Base-by-base conservation (phyloP, 2,329 filamentous ascomycete species). In the Botrytis pseudocinerea region DNA sequence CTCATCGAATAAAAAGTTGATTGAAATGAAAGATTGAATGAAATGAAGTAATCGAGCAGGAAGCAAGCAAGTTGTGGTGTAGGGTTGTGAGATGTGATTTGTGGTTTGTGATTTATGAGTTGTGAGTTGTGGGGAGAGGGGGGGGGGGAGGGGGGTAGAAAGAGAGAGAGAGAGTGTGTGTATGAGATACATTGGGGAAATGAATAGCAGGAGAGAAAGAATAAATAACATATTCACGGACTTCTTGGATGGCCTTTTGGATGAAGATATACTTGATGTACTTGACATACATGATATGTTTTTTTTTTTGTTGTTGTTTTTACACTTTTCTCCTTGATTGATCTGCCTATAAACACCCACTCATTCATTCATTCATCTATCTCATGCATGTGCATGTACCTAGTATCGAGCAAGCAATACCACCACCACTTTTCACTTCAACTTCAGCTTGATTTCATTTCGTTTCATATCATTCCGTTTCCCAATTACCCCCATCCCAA, bases 1-100 rank as follows among this genome's bases (percentile, higher is more conserved):
- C 51, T 57, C 51, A 57, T 28, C n/a, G 51, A 57, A 57, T 57
- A 57, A 57, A 57, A 57, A 28, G n/a, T 57, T 28, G 51, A 57
- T 57, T 57, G 42, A 18, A 44, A 18, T 44, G 42, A 44, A 18
- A 7, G 5, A 44, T 44, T 44, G 42, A 14, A 7, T 44, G 42
- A 14, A 18, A 44, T 44, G 42, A 44, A 44, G 18, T 44, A 14
- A 42, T 2, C 14, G 40, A 42, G 40, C 14, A 42, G 14, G 10
- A 42, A 42, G 10, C 14, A 42, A 42, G 25, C 25, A n/a, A n/a
- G 48, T 12, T n/a, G n/a, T 54, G n/a, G 51, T 54, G n/a, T 14
- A 54, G n/a, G 16, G 51, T 6, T 51, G 48, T 14, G 22, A 4
- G 46, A 0, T 48, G 20, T 25, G 46, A 10, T 1, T 25, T 22